These are phyloP conservation scores for Neltuma alba DNA, from an alignment of 306 rosid genomes.

Conservation along the genomic window DNA sequence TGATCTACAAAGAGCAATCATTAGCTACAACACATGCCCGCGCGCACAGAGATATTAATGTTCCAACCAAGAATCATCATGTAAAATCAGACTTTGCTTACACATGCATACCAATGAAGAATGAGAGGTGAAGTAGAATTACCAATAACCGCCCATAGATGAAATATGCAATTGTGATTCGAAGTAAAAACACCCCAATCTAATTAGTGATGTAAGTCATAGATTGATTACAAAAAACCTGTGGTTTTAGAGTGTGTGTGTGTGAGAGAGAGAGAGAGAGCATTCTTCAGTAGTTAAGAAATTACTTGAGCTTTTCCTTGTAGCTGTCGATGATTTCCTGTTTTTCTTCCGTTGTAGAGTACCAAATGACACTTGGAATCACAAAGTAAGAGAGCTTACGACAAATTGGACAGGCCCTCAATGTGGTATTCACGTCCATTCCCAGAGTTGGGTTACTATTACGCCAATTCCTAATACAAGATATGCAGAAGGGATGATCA, in stretches of 20 bases:
- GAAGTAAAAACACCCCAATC: constrained; percentile 9
- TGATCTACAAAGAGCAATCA: constrained; percentile 57
- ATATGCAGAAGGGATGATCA: constrained; percentile 93
- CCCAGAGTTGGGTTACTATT: constrained; percentile 87
- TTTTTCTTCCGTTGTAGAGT: constrained; percentile 77
- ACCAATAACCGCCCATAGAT: constrained; percentile 18
- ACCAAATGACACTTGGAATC: constrained; percentile 98
- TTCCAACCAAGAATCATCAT: neutral
- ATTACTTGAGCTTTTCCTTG: constrained; percentile 93
- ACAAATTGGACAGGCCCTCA: constrained; percentile 96
- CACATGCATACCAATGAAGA: constrained; percentile 14
- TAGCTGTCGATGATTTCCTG: constrained; percentile 85
- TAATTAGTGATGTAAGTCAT: neutral
- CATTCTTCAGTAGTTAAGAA: constrained; percentile 30
- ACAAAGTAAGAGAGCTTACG: constrained; percentile 94
- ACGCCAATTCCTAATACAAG: constrained; percentile 99
- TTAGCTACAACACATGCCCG: constrained; percentile 11
- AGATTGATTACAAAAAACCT: constrained; percentile 12
- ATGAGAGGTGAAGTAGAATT: constrained; percentile 1
- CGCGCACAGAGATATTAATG: neutral
- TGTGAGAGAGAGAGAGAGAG: neutral
- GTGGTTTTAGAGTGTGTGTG: neutral
- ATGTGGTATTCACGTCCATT: constrained; percentile 84
- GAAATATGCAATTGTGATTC: constrained; percentile 17
- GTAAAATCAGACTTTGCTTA: neutral